phyloP scores from a whole-genome alignment of 805 yeast genomes.

The Saturnispora besseyi region DNA sequence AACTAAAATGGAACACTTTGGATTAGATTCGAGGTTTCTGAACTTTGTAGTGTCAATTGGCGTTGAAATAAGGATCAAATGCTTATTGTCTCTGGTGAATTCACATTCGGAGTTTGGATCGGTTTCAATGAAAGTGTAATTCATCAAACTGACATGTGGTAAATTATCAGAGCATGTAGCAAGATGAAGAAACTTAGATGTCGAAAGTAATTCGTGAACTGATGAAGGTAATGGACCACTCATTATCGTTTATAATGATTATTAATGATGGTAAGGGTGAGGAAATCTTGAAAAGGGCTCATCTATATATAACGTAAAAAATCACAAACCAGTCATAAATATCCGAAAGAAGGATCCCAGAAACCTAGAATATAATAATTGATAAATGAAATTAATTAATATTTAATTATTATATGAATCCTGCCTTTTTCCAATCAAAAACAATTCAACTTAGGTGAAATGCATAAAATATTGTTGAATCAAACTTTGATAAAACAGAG shows the following conservation, averaged over 20 bases:
- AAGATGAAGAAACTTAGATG: constrained; percentile 67
- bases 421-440: too few species aligned
- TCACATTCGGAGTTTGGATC: constrained; percentile 19
- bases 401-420: too few species aligned
- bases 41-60: constrained; percentile 66
- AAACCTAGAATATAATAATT: too few species aligned
- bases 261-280: not conserved
- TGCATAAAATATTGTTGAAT: too few species aligned
- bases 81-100: constrained; percentile 14
- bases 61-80: constrained; percentile 57
- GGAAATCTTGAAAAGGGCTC: constrained; percentile 3
- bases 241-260: not conserved
- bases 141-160: constrained; percentile 91
- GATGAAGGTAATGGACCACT: constrained; percentile 24
- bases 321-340: not conserved
- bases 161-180: constrained; percentile 62
- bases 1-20: constrained; percentile 70
- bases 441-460: too few species aligned
- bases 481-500: too few species aligned
- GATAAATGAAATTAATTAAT: too few species aligned
- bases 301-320: not conserved
- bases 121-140: constrained; percentile 59
- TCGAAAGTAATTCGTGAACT: constrained; percentile 40
- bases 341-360: too few species aligned
- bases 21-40: constrained; percentile 58